These are phyloP conservation scores for Aspergillus heteromorphus DNA, from an alignment of 495 filamentous ascomycete species.

Conservation along the genomic window DNA sequence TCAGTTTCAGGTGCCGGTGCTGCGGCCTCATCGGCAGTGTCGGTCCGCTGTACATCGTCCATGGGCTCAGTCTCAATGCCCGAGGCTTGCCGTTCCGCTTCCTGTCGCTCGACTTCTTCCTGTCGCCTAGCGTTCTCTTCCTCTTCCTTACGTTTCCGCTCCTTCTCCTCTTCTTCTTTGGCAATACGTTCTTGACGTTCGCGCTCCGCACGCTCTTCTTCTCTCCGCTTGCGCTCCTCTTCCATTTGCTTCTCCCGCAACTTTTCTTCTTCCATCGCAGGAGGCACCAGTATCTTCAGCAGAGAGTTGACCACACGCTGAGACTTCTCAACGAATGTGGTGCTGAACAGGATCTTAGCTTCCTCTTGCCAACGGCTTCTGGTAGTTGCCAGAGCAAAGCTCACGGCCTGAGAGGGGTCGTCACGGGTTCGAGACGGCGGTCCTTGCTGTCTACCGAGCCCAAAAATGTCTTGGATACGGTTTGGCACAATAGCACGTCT, in stretches of 20 bases:
- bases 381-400: constrained; percentile 67
- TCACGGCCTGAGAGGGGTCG: constrained; percentile 60
- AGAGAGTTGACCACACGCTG: constrained; percentile 66
- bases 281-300: constrained; percentile 68
- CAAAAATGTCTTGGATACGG: constrained; percentile 53
- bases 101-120: constrained; percentile 41
- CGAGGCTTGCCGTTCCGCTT: constrained; percentile 44
- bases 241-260: constrained; percentile 46
- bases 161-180: constrained; percentile 56
- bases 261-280: constrained; percentile 74
- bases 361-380: constrained; percentile 82
- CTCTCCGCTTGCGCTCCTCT: constrained; percentile 44
- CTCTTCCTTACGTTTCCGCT: constrained; percentile 60
- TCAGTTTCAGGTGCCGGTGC: constrained; percentile 29
- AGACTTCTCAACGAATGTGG: constrained; percentile 63
- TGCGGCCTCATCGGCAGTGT: constrained; percentile 28
- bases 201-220: constrained; percentile 42
- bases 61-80: constrained; percentile 54
- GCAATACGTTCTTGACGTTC: constrained; percentile 47
- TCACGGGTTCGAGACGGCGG: constrained; percentile 42
- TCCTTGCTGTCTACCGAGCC: constrained; percentile 42
- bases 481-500: constrained; percentile 47
- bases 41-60: constrained; percentile 75
- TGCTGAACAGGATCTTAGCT: constrained; percentile 76
- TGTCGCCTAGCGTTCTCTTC: constrained; percentile 50